phyloP scores from a whole-genome alignment of 805 yeast species.

The Spathaspora boniae region DNA sequence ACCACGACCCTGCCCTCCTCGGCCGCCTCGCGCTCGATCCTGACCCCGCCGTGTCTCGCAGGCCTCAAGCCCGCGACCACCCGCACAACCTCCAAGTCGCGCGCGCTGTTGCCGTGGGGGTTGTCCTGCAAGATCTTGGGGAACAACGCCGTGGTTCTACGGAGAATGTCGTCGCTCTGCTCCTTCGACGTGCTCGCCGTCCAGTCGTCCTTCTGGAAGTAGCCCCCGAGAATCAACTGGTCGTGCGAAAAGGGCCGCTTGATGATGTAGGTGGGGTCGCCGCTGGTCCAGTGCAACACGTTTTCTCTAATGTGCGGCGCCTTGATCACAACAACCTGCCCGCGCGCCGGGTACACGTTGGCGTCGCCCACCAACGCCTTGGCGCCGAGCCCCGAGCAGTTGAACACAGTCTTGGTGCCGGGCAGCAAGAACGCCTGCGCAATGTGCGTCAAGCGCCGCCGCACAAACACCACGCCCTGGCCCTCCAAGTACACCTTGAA shows the following conservation, averaged over 20 bases:
- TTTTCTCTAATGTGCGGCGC: constrained; percentile 69
- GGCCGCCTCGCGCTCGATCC: constrained; percentile 55
- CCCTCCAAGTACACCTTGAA: constrained; percentile 42
- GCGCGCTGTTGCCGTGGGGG: constrained; percentile 28
- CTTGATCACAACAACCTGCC: constrained; percentile 70
- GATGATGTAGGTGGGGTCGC: constrained; percentile 59
- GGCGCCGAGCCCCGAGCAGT: constrained; percentile 78
- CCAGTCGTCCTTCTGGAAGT: constrained; percentile 61
- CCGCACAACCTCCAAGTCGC: constrained; percentile 51
- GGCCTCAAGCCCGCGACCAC: constrained; percentile 78
- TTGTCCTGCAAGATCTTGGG: constrained; percentile 46
- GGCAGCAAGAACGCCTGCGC: constrained; percentile 46
- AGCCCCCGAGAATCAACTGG: constrained; percentile 75
- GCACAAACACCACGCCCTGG: constrained; percentile 50
- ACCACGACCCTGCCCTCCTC: constrained; percentile 31
- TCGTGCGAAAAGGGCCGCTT: constrained; percentile 67
- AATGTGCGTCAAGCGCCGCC: constrained; percentile 48
- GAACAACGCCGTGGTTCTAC: constrained; percentile 49
- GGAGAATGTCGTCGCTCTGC: constrained; percentile 60
- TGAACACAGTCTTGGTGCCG: constrained; percentile 52
- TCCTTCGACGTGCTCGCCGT: constrained; percentile 53
- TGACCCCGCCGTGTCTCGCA: constrained; percentile 67
- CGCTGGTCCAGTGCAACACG: constrained; percentile 50
- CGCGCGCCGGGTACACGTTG: constrained; percentile 68
- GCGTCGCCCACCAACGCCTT: constrained; percentile 54